Conservation (phyloP, 2,329 filamentous ascomycete genomes). For the Xylariaceae sp. region DNA sequence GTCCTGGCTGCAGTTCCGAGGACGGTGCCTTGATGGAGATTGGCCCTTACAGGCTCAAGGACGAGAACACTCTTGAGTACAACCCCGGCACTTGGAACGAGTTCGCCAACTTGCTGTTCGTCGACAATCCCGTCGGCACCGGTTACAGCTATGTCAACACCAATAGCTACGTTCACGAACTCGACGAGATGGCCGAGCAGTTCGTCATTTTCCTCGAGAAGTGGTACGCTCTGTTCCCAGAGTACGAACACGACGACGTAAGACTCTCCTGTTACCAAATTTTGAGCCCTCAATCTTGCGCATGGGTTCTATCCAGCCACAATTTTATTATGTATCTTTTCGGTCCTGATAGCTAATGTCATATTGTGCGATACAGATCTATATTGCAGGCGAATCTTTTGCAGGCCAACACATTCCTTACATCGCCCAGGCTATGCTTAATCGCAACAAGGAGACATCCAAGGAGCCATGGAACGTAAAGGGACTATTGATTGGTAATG, state of each 20-base stretch:
- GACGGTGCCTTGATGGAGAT: slow-evolving; percentile 96
- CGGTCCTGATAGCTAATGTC: slow-evolving; percentile 1
- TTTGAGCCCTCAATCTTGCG: not conserved
- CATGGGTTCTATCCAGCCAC: not conserved
- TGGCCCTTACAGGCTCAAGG: slow-evolving; percentile 83
- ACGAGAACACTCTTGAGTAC: slow-evolving; percentile 67
- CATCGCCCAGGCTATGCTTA: slow-evolving; percentile 85
- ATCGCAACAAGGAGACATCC: slow-evolving; percentile 70
- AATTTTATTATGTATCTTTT: not conserved
- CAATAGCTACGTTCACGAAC: slow-evolving; percentile 78
- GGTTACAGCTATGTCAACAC: slow-evolving; percentile 95
- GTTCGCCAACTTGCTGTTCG: slow-evolving; percentile 94
- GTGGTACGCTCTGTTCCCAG: slow-evolving; percentile 86
- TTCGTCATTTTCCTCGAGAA: slow-evolving; percentile 88
- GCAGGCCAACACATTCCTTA: slow-evolving; percentile 97
- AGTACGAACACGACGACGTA: slow-evolving; percentile 90
- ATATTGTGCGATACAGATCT: slow-evolving; percentile 58
- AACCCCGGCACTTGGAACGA: slow-evolving; percentile 99
- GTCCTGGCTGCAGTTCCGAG: slow-evolving; percentile 94
- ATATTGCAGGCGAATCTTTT: slow-evolving; percentile 93
- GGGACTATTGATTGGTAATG: slow-evolving; percentile 91
- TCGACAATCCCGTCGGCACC: slow-evolving; percentile 95
- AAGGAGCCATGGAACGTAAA: slow-evolving; percentile 69
- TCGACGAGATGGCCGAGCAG: slow-evolving; percentile 84
- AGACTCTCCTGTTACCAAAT: slow-evolving; percentile 33